phyloP scores from a whole-genome alignment of 768 basidiomycete genomes.

The Tricholoma sp. region DNA sequence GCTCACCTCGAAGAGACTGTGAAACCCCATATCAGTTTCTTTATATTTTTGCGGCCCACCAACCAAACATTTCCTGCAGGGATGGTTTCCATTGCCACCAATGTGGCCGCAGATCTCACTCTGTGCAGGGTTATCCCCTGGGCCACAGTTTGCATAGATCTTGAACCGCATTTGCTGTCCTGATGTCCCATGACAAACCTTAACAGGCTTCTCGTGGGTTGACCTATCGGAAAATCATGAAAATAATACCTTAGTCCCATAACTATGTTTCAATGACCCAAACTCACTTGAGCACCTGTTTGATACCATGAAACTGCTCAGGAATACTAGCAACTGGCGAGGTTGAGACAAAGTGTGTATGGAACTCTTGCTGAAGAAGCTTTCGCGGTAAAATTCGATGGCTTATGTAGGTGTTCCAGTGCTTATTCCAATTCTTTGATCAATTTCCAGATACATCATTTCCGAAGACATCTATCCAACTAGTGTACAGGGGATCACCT shows the following conservation, averaged over 20 bases:
- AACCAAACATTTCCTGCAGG: slow-evolving; percentile 34
- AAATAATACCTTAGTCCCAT: neutral
- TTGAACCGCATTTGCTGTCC: slow-evolving; percentile 20
- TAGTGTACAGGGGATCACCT: too few relatives aligned
- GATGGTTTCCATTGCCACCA: slow-evolving; percentile 33
- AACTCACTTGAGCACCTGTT: slow-evolving; percentile 28
- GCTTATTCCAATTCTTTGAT: slow-evolving; percentile 19
- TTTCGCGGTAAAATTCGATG: slow-evolving; percentile 30
- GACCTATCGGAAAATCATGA: slow-evolving; percentile 13
- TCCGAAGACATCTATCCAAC: too few relatives aligned
- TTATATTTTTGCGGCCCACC: slow-evolving; percentile 31
- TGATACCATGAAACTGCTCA: slow-evolving; percentile 33
- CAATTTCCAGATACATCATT: neutral
- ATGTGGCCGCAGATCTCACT: slow-evolving; percentile 34
- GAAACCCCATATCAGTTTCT: slow-evolving; percentile 28
- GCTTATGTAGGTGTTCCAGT: slow-evolving; percentile 35
- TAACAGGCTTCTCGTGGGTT: slow-evolving; percentile 27
- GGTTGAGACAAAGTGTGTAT: slow-evolving; percentile 34
- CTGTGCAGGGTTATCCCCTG: slow-evolving; percentile 37
- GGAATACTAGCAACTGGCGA: slow-evolving; percentile 30
- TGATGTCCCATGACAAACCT: slow-evolving; percentile 23
- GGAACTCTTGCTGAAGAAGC: slow-evolving; percentile 31
- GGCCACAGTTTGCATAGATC: slow-evolving; percentile 22
- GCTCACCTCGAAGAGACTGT: slow-evolving; percentile 26
- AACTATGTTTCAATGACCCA: neutral